phyloP scores from a whole-genome alignment of 2,329 filamentous ascomycete species.

The Pseudophaeomoniella oleicola region DNA sequence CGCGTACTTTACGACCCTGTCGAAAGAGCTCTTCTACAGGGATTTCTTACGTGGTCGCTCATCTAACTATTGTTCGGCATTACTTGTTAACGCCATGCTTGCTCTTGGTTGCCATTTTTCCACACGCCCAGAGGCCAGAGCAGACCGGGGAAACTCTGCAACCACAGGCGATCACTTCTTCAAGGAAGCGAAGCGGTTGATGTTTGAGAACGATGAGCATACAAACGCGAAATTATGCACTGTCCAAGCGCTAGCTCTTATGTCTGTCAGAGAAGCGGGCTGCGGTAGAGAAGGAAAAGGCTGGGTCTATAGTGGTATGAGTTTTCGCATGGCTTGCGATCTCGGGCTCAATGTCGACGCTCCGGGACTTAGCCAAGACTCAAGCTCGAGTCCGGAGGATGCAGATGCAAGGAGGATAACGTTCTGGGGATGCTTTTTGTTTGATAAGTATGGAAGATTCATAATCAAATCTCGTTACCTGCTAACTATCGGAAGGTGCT shows the following conservation, averaged over 20 bases:
- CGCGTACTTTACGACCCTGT: slow-evolving; percentile 83
- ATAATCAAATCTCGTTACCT: slow-evolving; percentile 1
- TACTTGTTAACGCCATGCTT: slow-evolving; percentile 88
- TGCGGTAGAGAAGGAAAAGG: slow-evolving; percentile 89
- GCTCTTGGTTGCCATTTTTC: slow-evolving; percentile 91
- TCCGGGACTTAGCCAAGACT: slow-evolving; percentile 45
- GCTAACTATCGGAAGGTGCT: slow-evolving; percentile 42
- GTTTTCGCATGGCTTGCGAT: slow-evolving; percentile 92
- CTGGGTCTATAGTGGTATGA: slow-evolving; percentile 98
- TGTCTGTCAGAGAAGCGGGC: slow-evolving; percentile 92
- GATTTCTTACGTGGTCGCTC: slow-evolving; percentile 62
- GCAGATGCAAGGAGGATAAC: slow-evolving; percentile 81
- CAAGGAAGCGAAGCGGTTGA: slow-evolving; percentile 75
- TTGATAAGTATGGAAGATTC: slow-evolving; percentile 55
- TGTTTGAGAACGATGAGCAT: slow-evolving; percentile 84
- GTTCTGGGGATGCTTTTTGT: slow-evolving; percentile 96
- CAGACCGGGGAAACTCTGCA: slow-evolving; percentile 55
- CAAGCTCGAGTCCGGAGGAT: slow-evolving; percentile 60
- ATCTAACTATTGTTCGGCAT: slow-evolving; percentile 69
- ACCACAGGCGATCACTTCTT: slow-evolving; percentile 96
- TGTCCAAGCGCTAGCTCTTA: slow-evolving; percentile 82
- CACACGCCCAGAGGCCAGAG: slow-evolving; percentile 55
- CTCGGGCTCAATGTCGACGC: slow-evolving; percentile 81
- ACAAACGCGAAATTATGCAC: slow-evolving; percentile 78
- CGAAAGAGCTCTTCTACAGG: slow-evolving; percentile 70